Percentiles rank a stretch among this genome's conserved stretches.
Evolutionary conservation across 164 flowering plant species (phyloP).

Genomic region (Liriodendron chinense): DNA sequence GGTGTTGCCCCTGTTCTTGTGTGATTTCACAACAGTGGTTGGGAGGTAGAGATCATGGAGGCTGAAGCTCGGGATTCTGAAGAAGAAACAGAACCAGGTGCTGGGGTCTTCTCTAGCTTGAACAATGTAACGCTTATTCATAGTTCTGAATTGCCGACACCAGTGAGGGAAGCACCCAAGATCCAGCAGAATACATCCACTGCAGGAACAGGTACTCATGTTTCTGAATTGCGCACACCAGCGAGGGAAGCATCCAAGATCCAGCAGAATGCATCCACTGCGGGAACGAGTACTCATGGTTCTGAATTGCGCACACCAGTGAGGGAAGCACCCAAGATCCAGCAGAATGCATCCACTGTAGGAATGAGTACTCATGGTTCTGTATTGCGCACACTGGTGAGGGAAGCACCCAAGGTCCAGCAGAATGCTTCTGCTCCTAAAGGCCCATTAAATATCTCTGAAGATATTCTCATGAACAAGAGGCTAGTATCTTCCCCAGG

Average conservation of each 20-base stretch:
- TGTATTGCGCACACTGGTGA: conserved; percentile 18
- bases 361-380: background rate
- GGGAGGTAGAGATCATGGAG: conserved; percentile 80
- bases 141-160: conserved; percentile 17
- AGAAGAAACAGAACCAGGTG: conserved; percentile 52
- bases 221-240: conserved; percentile 21
- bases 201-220: background rate
- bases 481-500: conserved; percentile 14
- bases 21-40: conserved; percentile 48
- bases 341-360: conserved; percentile 6
- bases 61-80: conserved; percentile 93
- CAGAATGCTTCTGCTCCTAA: conserved; percentile 12
- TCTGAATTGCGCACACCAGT: conserved; percentile 17
- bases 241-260: conserved; percentile 20
- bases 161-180: conserved; percentile 20
- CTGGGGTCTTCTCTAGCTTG: conserved; percentile 27
- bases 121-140: conserved; percentile 15
- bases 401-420: conserved; percentile 19
- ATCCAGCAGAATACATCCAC: conserved; percentile 12
- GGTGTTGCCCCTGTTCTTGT: background rate
- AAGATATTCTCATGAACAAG: conserved; percentile 10
- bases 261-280: conserved; percentile 10
- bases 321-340: conserved; percentile 20
- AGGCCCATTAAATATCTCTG: conserved; percentile 12
- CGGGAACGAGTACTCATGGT: background rate